Evolutionary conservation across 441 rosid species (phyloP), one percentile per base, ranked within the genome.

Genomic region (Pelargonium fulgidum): DNA sequence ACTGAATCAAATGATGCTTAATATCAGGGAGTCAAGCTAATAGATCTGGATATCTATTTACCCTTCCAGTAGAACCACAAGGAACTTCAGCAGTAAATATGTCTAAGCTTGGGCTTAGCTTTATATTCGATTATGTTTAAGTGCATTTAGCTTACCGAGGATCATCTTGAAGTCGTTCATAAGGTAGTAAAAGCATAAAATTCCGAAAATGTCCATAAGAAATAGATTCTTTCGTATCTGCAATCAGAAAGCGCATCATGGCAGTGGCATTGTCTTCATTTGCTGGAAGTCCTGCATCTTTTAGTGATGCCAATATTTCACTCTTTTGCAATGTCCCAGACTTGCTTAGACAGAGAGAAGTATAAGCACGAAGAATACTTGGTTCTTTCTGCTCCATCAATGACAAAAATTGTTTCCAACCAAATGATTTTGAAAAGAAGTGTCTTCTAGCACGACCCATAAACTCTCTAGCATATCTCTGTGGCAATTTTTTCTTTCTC

Each of bases 341-440:
- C 81, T 94, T 87, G 85, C 85, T 86, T 74, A 91, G 83, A 78
- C 99, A 91, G 7, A 94, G 87, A 76, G 97, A 87, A 64, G 97
- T 94, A 70, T 90, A 94, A 17, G 97, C 99, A 72, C 94, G 96
- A 75, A 94, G 97, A 73, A 94, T 91, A 54, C 96, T 91, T 16
- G 97, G 91, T 74, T 94, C 99, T 71, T 87, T 90, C 86, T 92
- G 97, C 80, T 94, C 99, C 99, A 91, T 94, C 83, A 94, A 77
- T 17, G 97, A 90, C 73, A 94, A 78, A 81, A 94, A 94, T 71
- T 90, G 97, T 81, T 89, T 94, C 99, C 97, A 94, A 48, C 99
- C 91, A 72, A 94, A 94, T 42, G 99, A 94, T 80, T 90, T 94
- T 14, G 97, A 87, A 82, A 94, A 91, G 63, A 90, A 80, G 77